Evolutionary conservation across 495 filamentous ascomycete genomes (phyloP).

Genomic region (Hypoxylon lienhwacheense): DNA sequence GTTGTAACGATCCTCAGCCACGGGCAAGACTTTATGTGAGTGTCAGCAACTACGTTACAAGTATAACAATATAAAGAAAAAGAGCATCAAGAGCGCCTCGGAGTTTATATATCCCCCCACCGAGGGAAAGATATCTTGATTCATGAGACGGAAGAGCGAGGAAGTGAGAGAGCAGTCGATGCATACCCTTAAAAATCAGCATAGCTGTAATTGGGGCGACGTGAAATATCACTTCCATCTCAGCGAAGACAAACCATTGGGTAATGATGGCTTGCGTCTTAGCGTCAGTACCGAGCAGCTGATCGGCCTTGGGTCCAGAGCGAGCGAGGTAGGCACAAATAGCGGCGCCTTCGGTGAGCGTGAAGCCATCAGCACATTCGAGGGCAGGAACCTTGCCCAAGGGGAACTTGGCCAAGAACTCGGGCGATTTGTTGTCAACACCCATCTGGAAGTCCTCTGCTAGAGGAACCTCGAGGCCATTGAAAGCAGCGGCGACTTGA

Average conservation of each 20-base stretch:
- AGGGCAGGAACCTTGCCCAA: slow-evolving; percentile 63
- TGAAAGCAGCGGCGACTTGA: slow-evolving; percentile 56
- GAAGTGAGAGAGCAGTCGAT: too few species aligned
- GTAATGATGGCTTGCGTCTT: slow-evolving; percentile 53
- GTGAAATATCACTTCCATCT: slow-evolving; percentile 48
- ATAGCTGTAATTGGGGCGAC: slow-evolving; percentile 37
- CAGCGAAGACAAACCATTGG: slow-evolving; percentile 54
- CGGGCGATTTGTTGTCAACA: slow-evolving; percentile 53
- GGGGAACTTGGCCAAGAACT: slow-evolving; percentile 63
- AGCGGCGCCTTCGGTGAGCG: slow-evolving; percentile 56
- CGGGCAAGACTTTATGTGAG: slow-evolving; percentile 39
- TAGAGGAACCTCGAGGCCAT: slow-evolving; percentile 50
- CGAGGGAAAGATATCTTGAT: too few species aligned
- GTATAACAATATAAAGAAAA: too few species aligned
- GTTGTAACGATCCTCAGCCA: slow-evolving; percentile 44
- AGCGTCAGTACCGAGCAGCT: slow-evolving; percentile 53
- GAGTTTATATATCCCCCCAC: too few species aligned
- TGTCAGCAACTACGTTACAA: too few species aligned
- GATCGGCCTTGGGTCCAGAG: slow-evolving; percentile 52
- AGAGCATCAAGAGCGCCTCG: too few species aligned
- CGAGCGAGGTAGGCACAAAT: slow-evolving; percentile 59
- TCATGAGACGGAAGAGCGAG: too few species aligned
- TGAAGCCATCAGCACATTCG: slow-evolving; percentile 55
- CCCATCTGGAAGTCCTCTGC: slow-evolving; percentile 45
- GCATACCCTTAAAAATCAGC: too few species aligned